Percentiles rank a stretch among this genome's conserved stretches.
These are phyloP conservation scores for Lippia alba DNA, from an alignment of 305 asterid species.

Conservation along the genomic window DNA sequence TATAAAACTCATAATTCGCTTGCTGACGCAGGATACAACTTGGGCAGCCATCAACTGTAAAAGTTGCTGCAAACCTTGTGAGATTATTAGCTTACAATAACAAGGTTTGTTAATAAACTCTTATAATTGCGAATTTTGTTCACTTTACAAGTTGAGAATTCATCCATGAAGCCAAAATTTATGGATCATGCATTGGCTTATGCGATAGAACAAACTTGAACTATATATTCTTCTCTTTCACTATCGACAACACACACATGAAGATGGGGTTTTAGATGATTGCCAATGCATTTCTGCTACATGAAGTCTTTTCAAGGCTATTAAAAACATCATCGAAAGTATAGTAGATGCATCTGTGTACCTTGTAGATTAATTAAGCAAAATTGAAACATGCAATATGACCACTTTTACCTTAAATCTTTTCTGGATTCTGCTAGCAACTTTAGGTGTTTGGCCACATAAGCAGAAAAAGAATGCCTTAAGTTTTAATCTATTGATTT, in stretches of 20 bases:
- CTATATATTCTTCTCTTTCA: neutral
- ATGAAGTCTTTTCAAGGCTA: neutral
- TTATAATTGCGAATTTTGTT: slow-evolving; percentile 4
- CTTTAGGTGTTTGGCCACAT: neutral
- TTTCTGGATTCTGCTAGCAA: neutral
- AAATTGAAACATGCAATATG: neutral
- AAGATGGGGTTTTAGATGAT: slow-evolving; percentile 8
- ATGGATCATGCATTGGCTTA: slow-evolving; percentile 1
- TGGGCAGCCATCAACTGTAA: slow-evolving; percentile 94
- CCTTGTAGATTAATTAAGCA: neutral
- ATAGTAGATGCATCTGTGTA: neutral
- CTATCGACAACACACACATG: neutral
- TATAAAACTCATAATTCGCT: slow-evolving; percentile 18
- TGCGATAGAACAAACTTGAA: neutral
- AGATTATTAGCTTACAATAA: slow-evolving; percentile 79
- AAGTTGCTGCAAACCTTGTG: slow-evolving; percentile 88
- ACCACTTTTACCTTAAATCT: neutral
- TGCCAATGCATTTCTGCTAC: neutral
- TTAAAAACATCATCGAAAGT: neutral
- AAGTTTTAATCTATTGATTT: slow-evolving; percentile 25
- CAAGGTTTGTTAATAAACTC: slow-evolving; percentile 57
- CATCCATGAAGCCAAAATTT: slow-evolving; percentile 8
- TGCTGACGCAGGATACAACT: slow-evolving; percentile 78
- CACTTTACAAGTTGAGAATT: slow-evolving; percentile 7
- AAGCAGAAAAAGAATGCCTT: neutral